Conservation (phyloP, 345 rosid genomes). For the Conringia planisiliqua region DNA sequence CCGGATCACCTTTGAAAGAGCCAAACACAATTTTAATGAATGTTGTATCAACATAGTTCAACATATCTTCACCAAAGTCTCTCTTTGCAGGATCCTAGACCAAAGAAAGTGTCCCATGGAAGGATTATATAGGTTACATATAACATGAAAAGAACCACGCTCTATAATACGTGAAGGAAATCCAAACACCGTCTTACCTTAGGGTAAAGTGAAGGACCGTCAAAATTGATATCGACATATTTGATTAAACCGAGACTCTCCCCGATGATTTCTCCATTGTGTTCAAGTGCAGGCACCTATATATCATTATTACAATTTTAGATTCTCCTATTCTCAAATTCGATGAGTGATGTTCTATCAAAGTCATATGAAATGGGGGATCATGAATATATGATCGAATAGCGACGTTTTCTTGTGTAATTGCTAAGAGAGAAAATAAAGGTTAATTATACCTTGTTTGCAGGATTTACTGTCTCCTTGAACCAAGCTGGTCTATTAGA, state of each 20-base stretch:
- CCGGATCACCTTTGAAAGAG: conserved; percentile 58
- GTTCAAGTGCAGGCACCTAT: conserved; percentile 89
- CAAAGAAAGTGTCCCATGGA: background rate
- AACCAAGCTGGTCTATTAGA: conserved; percentile 79
- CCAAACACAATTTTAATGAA: conserved; percentile 38
- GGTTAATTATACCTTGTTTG: conserved; percentile 54
- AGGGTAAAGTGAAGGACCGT: conserved; percentile 75
- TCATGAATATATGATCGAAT: too few relatives aligned
- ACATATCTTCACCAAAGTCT: conserved; percentile 64
- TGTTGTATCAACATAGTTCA: conserved; percentile 46
- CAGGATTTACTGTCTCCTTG: conserved; percentile 71
- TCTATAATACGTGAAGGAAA: background rate
- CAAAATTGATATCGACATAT: conserved; percentile 69
- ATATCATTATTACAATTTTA: background rate
- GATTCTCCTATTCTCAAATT: background rate
- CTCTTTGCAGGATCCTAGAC: conserved; percentile 64
- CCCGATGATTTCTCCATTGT: conserved; percentile 61
- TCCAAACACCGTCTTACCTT: conserved; percentile 38
- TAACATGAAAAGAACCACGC: background rate
- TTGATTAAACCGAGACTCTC: conserved; percentile 83
- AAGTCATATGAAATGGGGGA: too few relatives aligned
- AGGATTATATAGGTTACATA: background rate
- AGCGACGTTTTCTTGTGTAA: background rate
- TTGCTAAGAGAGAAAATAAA: background rate
- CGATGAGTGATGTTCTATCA: too few relatives aligned